Evolutionary conservation across 176 grass and related monocot genomes (phyloP), one percentile per base, ranked within the genome.

Genomic region (Cenchrus americanus): DNA sequence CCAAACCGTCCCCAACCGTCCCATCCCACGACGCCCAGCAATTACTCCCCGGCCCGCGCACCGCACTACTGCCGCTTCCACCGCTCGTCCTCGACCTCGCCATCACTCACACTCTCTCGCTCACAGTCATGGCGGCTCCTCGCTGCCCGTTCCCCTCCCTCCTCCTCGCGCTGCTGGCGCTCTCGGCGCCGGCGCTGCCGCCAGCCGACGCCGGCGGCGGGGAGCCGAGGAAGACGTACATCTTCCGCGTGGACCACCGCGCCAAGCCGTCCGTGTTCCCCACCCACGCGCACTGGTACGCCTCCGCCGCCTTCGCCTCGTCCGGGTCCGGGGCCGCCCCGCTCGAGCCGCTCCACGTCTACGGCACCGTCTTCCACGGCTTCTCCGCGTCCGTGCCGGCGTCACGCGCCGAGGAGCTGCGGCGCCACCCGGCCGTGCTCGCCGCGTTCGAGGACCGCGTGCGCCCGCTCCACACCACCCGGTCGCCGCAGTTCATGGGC

Each of bases 401-500:
- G 2, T 78, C 66, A 22, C 89, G 74, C 47, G 96, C 93, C 10
- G 88, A 68, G 11, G 89, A n/a, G 17, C 79, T 98, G 71, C 84
- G 87, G 5, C 73, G 75, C 50, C 87, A 94, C 83, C 89, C 91
- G n/a, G 86, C 89, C 44, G 89, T 98, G 51, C 91, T 98, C 57
- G 93, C 93, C 10, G 89, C 92, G 10, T 95, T 92, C 76, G 96
- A 95, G 81, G 96, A 98, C 87, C 87, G 75, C n/a, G 63, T 83
- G n/a, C 88, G 93, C 1, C 85, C 42, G 64, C 83, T 92, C 5
- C 87, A 98, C 91, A 98, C 96, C 57, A 96, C 96, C 67, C 62
- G 96, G 17, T 95, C 96, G 40, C 96, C 96, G 10, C 93, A 98
- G 93, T 95, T 98, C 72, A 66, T 98, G 63, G 96, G 96, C n/a